These are phyloP conservation scores for Pyrenochaeta sp. DNA, from an alignment of 2,329 filamentous ascomycete species.

Conservation along the genomic window DNA sequence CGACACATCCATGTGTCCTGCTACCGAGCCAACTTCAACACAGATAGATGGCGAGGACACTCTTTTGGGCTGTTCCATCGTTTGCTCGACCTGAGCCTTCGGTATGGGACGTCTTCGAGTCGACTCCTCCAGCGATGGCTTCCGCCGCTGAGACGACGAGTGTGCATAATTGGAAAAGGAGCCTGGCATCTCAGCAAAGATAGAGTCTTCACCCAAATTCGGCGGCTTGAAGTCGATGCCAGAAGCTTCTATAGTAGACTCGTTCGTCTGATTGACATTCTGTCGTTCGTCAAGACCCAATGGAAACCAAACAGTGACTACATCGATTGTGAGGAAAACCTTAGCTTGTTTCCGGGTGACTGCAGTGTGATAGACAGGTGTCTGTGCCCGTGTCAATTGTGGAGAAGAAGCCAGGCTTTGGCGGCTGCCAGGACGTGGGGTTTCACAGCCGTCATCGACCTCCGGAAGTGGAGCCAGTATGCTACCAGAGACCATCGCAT, in stretches of 20 bases:
- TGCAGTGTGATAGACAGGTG: constrained; percentile 1
- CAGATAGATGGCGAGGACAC: constrained; percentile 26
- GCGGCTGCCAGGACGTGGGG: constrained; percentile 48
- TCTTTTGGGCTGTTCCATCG: constrained; percentile 12
- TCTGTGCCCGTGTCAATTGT: constrained; percentile 2
- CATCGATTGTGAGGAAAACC: constrained; percentile 47
- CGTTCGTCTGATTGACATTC: constrained; percentile 2
- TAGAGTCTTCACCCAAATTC: constrained; percentile 46
- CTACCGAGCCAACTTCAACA: constrained; percentile 46
- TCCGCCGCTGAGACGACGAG: constrained; percentile 44
- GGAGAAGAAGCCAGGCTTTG: constrained; percentile 33
- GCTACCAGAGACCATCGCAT: constrained; percentile 42
- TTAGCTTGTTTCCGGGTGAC: constrained; percentile 34
- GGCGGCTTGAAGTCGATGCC: constrained; percentile 35
- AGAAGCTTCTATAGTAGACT: constrained; percentile 19
- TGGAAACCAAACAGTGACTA: constrained; percentile 50
- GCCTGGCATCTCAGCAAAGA: constrained; percentile 55
- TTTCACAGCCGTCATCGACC: constrained; percentile 48
- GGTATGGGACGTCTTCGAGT: constrained; percentile 21
- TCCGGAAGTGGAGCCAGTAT: constrained; percentile 40
- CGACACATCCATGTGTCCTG: constrained; percentile 45
- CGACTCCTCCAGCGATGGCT: constrained; percentile 31
- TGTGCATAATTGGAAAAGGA: constrained; percentile 59
- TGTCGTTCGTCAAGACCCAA: constrained; percentile 33
- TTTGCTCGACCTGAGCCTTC: constrained; percentile 12